phyloP scores from a whole-genome alignment of 2,329 filamentous ascomycete genomes.

The Nemania sp. region DNA sequence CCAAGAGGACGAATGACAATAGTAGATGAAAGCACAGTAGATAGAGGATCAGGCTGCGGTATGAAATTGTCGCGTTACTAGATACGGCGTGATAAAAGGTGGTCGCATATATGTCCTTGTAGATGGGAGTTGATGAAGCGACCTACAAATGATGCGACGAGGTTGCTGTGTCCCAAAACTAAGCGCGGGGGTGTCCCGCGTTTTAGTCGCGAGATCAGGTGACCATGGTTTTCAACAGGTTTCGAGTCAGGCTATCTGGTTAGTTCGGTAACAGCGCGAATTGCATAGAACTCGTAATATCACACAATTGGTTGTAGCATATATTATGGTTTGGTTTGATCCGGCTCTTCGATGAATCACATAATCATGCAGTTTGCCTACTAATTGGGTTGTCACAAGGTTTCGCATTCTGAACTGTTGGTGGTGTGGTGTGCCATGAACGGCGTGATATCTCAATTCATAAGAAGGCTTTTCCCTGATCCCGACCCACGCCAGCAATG shows the following conservation, averaged over 20 bases:
- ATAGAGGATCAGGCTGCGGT: background rate
- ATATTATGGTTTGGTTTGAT: no score
- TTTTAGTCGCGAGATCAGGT: slow-evolving; percentile 45
- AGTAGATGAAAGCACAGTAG: background rate
- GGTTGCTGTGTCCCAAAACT: background rate
- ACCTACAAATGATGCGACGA: slow-evolving; percentile 43
- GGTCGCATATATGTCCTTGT: background rate
- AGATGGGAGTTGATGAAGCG: background rate
- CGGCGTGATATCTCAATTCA: slow-evolving; percentile 51
- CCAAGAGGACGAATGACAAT: background rate
- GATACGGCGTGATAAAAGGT: background rate
- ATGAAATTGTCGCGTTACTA: background rate
- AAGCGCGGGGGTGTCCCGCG: slow-evolving; percentile 29
- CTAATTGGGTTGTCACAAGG: slow-evolving; percentile 31
- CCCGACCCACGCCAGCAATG: slow-evolving; percentile 63
- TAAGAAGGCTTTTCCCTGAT: slow-evolving; percentile 54
- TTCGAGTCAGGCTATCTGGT: no score
- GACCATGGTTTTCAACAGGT: slow-evolving; percentile 24
- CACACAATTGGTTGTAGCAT: no score
- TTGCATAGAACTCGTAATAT: background rate
- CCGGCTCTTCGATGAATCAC: background rate
- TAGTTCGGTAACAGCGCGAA: no score
- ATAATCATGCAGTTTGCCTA: background rate
- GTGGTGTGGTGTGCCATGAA: slow-evolving; percentile 40
- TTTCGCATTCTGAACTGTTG: slow-evolving; percentile 31